Evolutionary conservation across 2,329 filamentous ascomycete species (phyloP).

Genomic region (Myriangium duriaei): DNA sequence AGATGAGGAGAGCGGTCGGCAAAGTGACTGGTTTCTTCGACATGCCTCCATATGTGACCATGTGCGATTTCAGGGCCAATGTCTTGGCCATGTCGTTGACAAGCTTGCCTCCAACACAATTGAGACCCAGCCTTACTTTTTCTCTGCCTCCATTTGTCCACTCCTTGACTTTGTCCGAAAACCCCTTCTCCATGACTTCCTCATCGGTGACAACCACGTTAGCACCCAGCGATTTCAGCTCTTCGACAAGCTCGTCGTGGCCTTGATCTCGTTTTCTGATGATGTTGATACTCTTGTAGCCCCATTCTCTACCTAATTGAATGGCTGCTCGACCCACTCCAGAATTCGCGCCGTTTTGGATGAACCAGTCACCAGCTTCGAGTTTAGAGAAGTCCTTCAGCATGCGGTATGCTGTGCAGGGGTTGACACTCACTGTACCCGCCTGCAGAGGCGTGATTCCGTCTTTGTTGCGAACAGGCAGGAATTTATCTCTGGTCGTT

Average conservation of each 20-base stretch:
- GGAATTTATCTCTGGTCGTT: slow-evolving; percentile 44
- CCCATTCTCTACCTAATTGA: slow-evolving; percentile 76
- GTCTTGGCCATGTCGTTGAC: slow-evolving; percentile 67
- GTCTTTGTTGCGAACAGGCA: slow-evolving; percentile 57
- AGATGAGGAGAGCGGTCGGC: slow-evolving; percentile 78
- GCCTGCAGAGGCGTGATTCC: slow-evolving; percentile 65
- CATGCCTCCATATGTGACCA: slow-evolving; percentile 97
- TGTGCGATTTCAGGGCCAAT: slow-evolving; percentile 51
- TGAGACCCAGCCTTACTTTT: slow-evolving; percentile 64
- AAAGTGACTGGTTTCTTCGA: slow-evolving; percentile 70
- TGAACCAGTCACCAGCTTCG: slow-evolving; percentile 73
- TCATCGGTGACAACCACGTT: slow-evolving; percentile 51
- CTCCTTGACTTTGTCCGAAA: slow-evolving; percentile 47
- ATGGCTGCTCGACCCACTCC: slow-evolving; percentile 87
- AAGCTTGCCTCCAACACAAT: slow-evolving; percentile 85
- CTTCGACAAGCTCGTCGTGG: slow-evolving; percentile 50
- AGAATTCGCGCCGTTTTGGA: slow-evolving; percentile 93
- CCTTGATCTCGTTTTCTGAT: slow-evolving; percentile 61
- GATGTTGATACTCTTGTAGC: slow-evolving; percentile 80
- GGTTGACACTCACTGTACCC: slow-evolving; percentile 83
- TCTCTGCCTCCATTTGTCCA: slow-evolving; percentile 62
- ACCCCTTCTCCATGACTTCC: slow-evolving; percentile 48
- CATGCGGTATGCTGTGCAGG: slow-evolving; percentile 89
- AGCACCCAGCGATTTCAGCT: slow-evolving; percentile 49
- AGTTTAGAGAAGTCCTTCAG: slow-evolving; percentile 62